Conservation (phyloP, 2,329 filamentous ascomycete species). For the Fusarium paranaense region DNA sequence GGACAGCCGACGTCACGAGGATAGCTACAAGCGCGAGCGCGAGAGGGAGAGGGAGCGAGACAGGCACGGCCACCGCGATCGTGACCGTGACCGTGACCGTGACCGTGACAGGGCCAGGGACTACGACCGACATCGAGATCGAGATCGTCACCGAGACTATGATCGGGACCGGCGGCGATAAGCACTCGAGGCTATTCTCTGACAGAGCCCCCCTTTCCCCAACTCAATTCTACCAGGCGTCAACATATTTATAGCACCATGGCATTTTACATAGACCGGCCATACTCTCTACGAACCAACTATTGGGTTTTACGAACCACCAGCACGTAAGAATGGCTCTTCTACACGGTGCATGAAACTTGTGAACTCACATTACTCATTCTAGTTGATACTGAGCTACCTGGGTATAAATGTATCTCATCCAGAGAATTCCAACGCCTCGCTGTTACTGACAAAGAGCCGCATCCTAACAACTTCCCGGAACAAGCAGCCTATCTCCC, state of each 20-base stretch:
- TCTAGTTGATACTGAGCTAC: conserved; percentile 20
- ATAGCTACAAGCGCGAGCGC: conserved; percentile 60
- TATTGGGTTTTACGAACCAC: neutral
- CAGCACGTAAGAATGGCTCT: conserved; percentile 17
- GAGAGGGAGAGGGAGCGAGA: conserved; percentile 56
- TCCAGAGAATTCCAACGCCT: conserved; percentile 27
- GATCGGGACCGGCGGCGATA: conserved; percentile 41
- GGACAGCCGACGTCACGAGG: conserved; percentile 55
- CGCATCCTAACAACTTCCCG: conserved; percentile 18
- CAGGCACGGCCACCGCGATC: conserved; percentile 50
- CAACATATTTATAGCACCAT: conserved; percentile 4
- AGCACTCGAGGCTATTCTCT: conserved; percentile 1
- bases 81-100: conserved; percentile 35
- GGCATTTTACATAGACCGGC: conserved; percentile 19
- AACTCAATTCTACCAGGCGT: neutral
- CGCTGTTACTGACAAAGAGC: conserved; percentile 11
- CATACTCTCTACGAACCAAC: neutral
- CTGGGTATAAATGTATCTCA: conserved; percentile 26
- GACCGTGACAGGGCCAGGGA: conserved; percentile 36
- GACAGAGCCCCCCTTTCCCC: neutral
- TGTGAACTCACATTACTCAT: conserved; percentile 31
- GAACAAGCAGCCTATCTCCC: conserved; percentile 18
- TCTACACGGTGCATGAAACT: conserved; percentile 6
- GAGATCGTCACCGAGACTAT: conserved; percentile 38
- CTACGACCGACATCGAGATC: conserved; percentile 36